Conservation (phyloP, 768 basidiomycete species). For the Rubroboletus satanas region DNA sequence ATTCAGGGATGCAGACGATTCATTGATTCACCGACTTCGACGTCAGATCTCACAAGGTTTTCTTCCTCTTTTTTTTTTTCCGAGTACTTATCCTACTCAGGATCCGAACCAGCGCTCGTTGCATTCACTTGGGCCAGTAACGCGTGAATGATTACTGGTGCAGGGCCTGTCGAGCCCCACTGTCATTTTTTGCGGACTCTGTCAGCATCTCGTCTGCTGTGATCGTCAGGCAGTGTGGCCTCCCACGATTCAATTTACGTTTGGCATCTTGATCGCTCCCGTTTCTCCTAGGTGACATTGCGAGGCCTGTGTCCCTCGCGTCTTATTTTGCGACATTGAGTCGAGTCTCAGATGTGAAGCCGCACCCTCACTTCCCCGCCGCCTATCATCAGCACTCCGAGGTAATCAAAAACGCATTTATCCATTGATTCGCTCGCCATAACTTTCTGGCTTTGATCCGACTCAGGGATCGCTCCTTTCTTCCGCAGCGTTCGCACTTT, state of each 20-base stretch:
- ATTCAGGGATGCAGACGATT: neutral
- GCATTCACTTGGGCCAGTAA: neutral
- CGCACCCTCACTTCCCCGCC: constrained; percentile 6
- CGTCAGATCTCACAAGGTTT: neutral
- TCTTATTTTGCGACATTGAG: constrained; percentile 9
- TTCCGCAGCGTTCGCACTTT: constrained; percentile 8
- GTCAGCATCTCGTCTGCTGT: neutral
- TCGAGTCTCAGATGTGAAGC: neutral
- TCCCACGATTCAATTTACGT: constrained; percentile 26
- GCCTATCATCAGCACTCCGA: constrained; percentile 1
- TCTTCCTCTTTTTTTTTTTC: neutral
- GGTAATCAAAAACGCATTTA: constrained; percentile 10
- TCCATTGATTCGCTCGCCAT: constrained; percentile 7
- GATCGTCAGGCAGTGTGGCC: constrained; percentile 15
- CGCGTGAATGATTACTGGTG: constrained; percentile 1
- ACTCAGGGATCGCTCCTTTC: constrained; percentile 20
- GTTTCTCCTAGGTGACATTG: constrained; percentile 12
- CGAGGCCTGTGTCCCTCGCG: constrained; percentile 7
- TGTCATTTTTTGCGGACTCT: neutral
- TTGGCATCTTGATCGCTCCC: constrained; percentile 13
- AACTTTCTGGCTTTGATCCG: constrained; percentile 24
- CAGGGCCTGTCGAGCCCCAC: neutral
- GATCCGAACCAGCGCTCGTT: neutral
- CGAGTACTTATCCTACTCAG: neutral
- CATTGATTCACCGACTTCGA: neutral